A percentile compares a stretch with the other conserved stretches of the same genome.
Evolutionary conservation across 2,329 filamentous ascomycete species (phyloP).

Genomic region (Fusarium sp.): DNA sequence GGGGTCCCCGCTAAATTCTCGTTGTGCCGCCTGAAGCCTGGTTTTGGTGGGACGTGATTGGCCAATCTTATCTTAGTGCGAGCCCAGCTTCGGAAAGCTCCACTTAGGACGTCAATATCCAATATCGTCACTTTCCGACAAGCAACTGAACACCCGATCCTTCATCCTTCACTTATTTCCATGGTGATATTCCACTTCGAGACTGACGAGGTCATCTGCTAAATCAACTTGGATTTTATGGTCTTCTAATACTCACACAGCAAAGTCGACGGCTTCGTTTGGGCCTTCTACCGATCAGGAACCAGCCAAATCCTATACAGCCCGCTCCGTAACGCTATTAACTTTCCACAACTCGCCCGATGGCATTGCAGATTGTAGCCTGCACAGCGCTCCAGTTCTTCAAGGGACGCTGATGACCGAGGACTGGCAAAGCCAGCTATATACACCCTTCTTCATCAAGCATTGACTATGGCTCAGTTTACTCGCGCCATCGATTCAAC

Average conservation of each 20-base stretch:
- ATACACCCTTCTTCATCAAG: constrained; percentile 18
- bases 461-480: constrained; percentile 42
- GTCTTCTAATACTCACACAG: not conserved
- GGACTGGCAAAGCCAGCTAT: constrained; percentile 16
- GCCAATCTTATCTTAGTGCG: constrained; percentile 22
- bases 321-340: constrained; percentile 14
- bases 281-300: not conserved
- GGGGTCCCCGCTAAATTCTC: constrained; percentile 37
- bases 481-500: constrained; percentile 31
- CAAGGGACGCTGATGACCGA: constrained; percentile 43
- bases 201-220: not conserved
- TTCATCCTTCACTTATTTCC: constrained; percentile 21
- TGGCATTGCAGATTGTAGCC: constrained; percentile 43
- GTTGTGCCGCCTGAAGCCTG: constrained; percentile 34
- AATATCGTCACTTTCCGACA: constrained; percentile 44
- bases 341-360: constrained; percentile 39
- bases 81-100: constrained; percentile 31
- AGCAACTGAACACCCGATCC: constrained; percentile 28
- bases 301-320: constrained; percentile 25
- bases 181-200: constrained; percentile 1
- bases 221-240: not conserved
- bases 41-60: constrained; percentile 25
- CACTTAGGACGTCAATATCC: constrained; percentile 42
- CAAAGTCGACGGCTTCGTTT: not conserved
- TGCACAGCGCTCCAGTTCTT: constrained; percentile 41